Conservation (phyloP, 2,329 filamentous ascomycete species). For the Colletotrichum zoysiae region DNA sequence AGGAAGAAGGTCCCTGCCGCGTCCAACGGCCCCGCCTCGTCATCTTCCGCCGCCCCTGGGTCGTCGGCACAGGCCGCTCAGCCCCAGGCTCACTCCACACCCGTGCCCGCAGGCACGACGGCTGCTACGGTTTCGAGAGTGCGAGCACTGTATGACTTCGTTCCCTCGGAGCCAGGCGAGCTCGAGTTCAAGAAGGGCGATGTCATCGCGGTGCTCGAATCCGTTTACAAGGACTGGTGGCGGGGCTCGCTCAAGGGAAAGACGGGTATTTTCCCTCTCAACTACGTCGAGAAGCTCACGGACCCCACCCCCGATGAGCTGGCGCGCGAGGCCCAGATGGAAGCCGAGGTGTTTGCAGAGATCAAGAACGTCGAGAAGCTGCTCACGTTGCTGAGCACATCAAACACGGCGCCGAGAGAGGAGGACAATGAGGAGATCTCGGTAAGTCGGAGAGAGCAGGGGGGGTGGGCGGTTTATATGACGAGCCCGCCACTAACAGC, state of each 20-base stretch:
- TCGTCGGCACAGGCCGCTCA: conserved; percentile 50
- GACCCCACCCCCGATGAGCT: conserved; percentile 96
- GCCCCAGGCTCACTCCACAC: conserved; percentile 62
- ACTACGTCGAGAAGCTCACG: conserved; percentile 97
- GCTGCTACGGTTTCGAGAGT: conserved; percentile 97
- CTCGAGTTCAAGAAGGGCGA: conserved; percentile 97
- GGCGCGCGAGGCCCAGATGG: conserved; percentile 96
- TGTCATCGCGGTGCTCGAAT: conserved; percentile 96
- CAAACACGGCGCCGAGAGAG: conserved; percentile 81
- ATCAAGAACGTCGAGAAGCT: conserved; percentile 77
- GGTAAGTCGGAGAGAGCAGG: conserved; percentile 58
- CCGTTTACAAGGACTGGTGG: conserved; percentile 99
- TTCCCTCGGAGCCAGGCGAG: conserved; percentile 92
- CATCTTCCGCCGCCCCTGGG: conserved; percentile 49
- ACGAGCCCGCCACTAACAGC: background rate
- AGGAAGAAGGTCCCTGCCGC: conserved; percentile 64
- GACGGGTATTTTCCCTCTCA: conserved; percentile 97
- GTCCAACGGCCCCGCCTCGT: conserved; percentile 52
- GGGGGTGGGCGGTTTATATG: background rate
- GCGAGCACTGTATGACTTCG: conserved; percentile 93
- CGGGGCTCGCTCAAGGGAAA: conserved; percentile 93
- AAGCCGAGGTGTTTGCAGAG: conserved; percentile 76
- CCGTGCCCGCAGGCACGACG: conserved; percentile 85
- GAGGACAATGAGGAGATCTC: conserved; percentile 98
- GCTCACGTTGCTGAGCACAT: conserved; percentile 90